Base-by-base conservation (phyloP, 2,329 filamentous ascomycete species). In the Fusarium austroafricanum region DNA sequence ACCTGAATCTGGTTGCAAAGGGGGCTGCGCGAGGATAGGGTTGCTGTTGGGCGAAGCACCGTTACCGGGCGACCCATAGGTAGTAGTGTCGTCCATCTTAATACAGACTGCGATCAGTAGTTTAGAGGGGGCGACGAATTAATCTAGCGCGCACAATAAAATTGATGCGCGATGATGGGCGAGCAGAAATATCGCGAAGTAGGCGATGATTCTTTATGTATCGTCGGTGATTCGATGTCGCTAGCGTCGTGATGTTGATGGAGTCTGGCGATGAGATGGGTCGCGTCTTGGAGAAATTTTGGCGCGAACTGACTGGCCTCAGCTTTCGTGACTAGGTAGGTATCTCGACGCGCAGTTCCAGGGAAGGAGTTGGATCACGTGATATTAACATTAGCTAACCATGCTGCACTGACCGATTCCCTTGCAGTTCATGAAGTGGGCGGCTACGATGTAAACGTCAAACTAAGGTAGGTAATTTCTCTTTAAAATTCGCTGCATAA, bases 41-140 rank as follows among this genome's bases (percentile, higher is more conserved):
- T 88, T 89, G 75, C 82, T 84, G 65, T 82, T 81, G 38, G 87
- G 87, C 45, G 87, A 88, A 68, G 82, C 83, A 72, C 81, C 85
- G 73, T 85, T 85, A 69, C 80, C 82, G 47, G 87, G 84, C 66
- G 87, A 89, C 77, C 83, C 87, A 72, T 86, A 88, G 70, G 79
- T 86, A 72, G 83, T 79, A 65, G 84, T 82, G 69, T 87, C 87
- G 65, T 90, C 88, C 88, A 90, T 90, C 54, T 76, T 80, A 61
- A 59, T 62, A 43, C 28, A 45, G 56, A 56, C 59, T 42, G 46
- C 40, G 58, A 58, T 45, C 55, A 37, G 37, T 56, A 35, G 40
- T 50, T 62, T 37, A 62, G 42, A 45, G 54, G 49, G 45, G 15
- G 52, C 54, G 58, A 56, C 54, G 59, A 51, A 43, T 67, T 63